Base-by-base conservation (phyloP, 2,329 filamentous ascomycete species). In the Exophiala sp. region DNA sequence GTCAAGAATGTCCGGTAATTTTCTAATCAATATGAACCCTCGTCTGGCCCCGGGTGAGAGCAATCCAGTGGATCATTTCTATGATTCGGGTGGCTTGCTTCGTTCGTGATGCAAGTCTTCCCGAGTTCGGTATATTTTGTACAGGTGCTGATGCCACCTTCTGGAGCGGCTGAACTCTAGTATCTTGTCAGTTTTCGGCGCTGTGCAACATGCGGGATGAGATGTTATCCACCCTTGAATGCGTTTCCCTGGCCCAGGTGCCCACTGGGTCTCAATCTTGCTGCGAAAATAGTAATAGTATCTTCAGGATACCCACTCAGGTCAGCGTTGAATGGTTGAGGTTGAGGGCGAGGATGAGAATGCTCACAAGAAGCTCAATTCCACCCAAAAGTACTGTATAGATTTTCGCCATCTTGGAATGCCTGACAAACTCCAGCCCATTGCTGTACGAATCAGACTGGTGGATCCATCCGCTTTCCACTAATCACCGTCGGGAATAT, bases 401-500 rank as follows among this genome's bases (percentile, higher is more conserved):
- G 39, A 41, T 21, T 41, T 41, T 41, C 39, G 39, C 39, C 19
- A 41, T 41, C 39, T 41, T 41, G 19, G 16, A 10, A 41, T 23
- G 19, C n/a, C n/a, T n/a, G n/a, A n/a, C n/a, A n/a, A n/a, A n/a
- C 39, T 41, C 39, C 30, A n/a, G 14, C 30, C 30, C 13, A 34
- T 34, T 10, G 30, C 16, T 41, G 39, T 41, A 41, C 39, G 39
- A 41, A 41, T 41, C 39, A 41, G 39, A 41, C 18, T 41, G 11
- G 39, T 41, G 39, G 16, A 23, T 41, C 39, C 19, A 41, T n/a
- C n/a, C n/a, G n/a, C n/a, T 41, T 41, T 23, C 39, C 19, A 41
- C 39, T 41, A 41, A 41, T 41, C 19, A 41, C 39, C 19, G 39
- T 41, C 39, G 39, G n/a, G n/a, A n/a, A n/a, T n/a, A n/a, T n/a